Evolutionary conservation across 176 grass and related monocot species (phyloP).

Genomic region (Luzula sylvatica): DNA sequence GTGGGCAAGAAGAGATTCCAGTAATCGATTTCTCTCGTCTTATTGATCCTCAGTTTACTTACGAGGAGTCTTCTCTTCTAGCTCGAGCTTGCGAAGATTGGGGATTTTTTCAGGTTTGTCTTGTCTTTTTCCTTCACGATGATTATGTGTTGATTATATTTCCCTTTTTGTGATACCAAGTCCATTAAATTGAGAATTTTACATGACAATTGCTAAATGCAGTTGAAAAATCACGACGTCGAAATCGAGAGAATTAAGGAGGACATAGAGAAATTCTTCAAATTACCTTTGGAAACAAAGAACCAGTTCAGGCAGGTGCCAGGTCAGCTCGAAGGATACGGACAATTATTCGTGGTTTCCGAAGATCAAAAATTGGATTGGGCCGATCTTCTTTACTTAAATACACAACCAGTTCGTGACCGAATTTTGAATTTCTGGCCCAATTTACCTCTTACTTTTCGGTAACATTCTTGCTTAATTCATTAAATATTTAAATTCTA

Average conservation of each 20-base stretch:
- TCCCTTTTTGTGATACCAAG: no score
- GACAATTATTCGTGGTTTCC: slow-evolving; percentile 30
- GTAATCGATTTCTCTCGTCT: slow-evolving; percentile 35
- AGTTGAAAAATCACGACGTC: slow-evolving; percentile 29
- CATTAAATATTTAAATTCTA: no score
- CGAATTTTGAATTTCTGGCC: slow-evolving; percentile 20
- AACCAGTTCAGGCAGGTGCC: slow-evolving; percentile 17
- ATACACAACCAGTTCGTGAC: neutral
- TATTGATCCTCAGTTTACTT: slow-evolving; percentile 19
- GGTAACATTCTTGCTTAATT: neutral
- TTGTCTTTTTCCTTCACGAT: neutral
- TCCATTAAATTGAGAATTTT: neutral
- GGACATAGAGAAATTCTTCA: slow-evolving; percentile 22
- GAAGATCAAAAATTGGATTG: slow-evolving; percentile 35
- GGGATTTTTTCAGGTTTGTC: slow-evolving; percentile 61
- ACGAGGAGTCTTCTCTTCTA: slow-evolving; percentile 22
- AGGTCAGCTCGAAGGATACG: slow-evolving; percentile 22
- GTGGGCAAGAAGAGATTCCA: slow-evolving; percentile 19
- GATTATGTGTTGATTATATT: neutral
- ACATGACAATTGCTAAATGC: neutral
- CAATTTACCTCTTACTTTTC: slow-evolving; percentile 16
- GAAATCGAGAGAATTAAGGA: slow-evolving; percentile 17
- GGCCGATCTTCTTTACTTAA: slow-evolving; percentile 28
- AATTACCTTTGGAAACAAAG: slow-evolving; percentile 27
- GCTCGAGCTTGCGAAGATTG: slow-evolving; percentile 35